Evolutionary conservation across 1,139 yeast genomes (phyloP), one percentile per base, ranked within the genome.

Genomic region (Saccharomycopsis hybrid): DNA sequence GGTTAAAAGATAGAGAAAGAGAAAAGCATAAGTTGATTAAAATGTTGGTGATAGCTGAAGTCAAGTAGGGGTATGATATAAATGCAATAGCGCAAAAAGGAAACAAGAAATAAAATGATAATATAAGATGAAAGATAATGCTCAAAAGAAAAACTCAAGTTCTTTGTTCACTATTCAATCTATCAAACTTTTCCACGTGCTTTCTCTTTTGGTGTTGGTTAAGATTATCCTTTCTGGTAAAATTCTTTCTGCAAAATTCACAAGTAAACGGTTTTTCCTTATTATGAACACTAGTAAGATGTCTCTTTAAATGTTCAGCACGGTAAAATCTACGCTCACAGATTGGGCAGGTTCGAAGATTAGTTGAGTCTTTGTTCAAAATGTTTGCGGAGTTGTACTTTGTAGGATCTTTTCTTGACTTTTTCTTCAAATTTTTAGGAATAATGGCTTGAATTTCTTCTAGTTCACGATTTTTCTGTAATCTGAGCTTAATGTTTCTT

Each of bases 171-270:
- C n/a, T 9, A 5, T 36, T 8, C 39, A 5, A 8, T 36, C 18
- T 36, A 13, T 36, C 36, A 9, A 7, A 11, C 9, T 47, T n/a
- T 5, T 32, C 41, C 5, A 29, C 32, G 29, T 51, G 54, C 36
- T 51, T 51, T 13, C 54, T 38, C 32, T 43, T 49, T 28, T 49
- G 43, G 33, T 51, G 54, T 27, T 51, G 54, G 13, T 49, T 49
- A 27, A 50, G 40, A 33, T 51, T 51, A 25, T 51, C 54, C 33
- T 51, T 51, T 51, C 54, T 42, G 8, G 53, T 51, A 37, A 51
- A 51, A 27, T 51, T 42, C 44, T 51, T 50, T 3, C 37, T 29
- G 36, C 54, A 51, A 18, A 18, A 8, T 8, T 42, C 44, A 37
- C 54, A 51, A 11, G 13, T 29, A 36, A 51, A 51, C 3, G 54